These are phyloP conservation scores for Aspergillus sp. DNA, from an alignment of 2,329 filamentous ascomycete genomes.

Conservation along the genomic window DNA sequence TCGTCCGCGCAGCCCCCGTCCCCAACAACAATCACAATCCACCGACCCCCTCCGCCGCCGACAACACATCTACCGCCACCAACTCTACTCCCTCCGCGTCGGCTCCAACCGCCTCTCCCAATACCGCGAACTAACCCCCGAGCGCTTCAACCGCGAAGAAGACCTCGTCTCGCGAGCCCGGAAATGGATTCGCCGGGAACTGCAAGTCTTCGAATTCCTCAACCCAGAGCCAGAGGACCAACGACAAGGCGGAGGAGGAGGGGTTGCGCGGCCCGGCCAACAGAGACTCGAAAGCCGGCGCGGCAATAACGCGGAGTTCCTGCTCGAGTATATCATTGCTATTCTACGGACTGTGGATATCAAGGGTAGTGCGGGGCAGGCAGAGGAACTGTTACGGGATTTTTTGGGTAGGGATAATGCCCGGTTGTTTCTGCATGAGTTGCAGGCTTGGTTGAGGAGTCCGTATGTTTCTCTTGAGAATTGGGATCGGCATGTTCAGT, in stretches of 20 bases:
- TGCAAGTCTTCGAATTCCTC: slow-evolving; percentile 79
- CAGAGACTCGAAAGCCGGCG: slow-evolving; percentile 47
- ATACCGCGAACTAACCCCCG: slow-evolving; percentile 72
- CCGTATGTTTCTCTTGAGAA: slow-evolving; percentile 70
- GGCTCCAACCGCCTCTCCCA: slow-evolving; percentile 77
- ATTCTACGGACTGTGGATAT: slow-evolving; percentile 82
- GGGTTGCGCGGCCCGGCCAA: slow-evolving; percentile 29
- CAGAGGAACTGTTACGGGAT: slow-evolving; percentile 75
- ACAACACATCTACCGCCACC: slow-evolving; percentile 70
- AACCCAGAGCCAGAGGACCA: slow-evolving; percentile 38
- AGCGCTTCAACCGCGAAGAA: slow-evolving; percentile 63
- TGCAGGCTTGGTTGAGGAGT: slow-evolving; percentile 79
- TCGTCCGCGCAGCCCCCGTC: slow-evolving; percentile 26
- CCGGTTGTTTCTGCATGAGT: slow-evolving; percentile 78
- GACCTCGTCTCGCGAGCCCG: slow-evolving; percentile 74
- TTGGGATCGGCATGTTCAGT: slow-evolving; percentile 82
- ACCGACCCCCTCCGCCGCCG: slow-evolving; percentile 60
- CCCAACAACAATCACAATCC: slow-evolving; percentile 10
- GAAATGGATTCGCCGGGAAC: slow-evolving; percentile 79
- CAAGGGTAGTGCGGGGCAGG: slow-evolving; percentile 74
- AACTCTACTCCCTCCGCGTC: slow-evolving; percentile 76
- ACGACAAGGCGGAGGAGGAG: neutral
- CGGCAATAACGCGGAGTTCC: slow-evolving; percentile 74
- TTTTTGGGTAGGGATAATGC: slow-evolving; percentile 76
- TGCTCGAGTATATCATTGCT: slow-evolving; percentile 82